Evolutionary conservation across 805 yeast species (phyloP).

Genomic region (Saccharomycopsis capsularis): DNA sequence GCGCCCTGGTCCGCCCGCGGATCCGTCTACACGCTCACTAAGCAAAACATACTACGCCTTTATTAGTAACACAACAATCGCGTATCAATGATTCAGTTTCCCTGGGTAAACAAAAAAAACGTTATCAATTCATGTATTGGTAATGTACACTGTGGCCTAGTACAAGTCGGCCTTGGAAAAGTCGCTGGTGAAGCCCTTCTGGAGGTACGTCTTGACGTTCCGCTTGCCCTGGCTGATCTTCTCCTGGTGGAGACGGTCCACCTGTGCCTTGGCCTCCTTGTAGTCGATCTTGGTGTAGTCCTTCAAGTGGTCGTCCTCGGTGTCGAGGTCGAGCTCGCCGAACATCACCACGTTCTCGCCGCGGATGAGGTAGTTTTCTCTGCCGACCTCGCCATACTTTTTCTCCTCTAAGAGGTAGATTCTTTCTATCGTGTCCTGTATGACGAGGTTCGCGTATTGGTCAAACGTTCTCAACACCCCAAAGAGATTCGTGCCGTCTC

Average conservation of each 20-base stretch:
- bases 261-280: conserved; percentile 43
- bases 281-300: conserved; percentile 53
- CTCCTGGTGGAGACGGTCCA: conserved; percentile 24
- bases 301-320: conserved; percentile 64
- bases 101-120: too few species aligned
- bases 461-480: conserved; percentile 94
- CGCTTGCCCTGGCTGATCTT: conserved; percentile 37
- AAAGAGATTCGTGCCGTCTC: conserved; percentile 83
- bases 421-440: conserved; percentile 87
- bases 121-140: too few species aligned
- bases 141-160: conserved; percentile 4
- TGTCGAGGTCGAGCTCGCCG: conserved; percentile 89
- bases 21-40: too few species aligned
- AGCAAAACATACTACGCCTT: too few species aligned
- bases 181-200: conserved; percentile 52
- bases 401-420: conserved; percentile 52
- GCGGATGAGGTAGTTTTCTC: conserved; percentile 82
- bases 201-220: conserved; percentile 43
- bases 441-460: conserved; percentile 85
- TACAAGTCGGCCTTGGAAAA: conserved; percentile 49
- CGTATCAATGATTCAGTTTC: too few species aligned
- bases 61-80: too few species aligned
- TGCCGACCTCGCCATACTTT: conserved; percentile 64
- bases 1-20: too few species aligned
- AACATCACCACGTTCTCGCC: conserved; percentile 94